Evolutionary conservation across 192 early-diverging fungal species (phyloP).

Genomic region (Rhizophagus clarus): DNA sequence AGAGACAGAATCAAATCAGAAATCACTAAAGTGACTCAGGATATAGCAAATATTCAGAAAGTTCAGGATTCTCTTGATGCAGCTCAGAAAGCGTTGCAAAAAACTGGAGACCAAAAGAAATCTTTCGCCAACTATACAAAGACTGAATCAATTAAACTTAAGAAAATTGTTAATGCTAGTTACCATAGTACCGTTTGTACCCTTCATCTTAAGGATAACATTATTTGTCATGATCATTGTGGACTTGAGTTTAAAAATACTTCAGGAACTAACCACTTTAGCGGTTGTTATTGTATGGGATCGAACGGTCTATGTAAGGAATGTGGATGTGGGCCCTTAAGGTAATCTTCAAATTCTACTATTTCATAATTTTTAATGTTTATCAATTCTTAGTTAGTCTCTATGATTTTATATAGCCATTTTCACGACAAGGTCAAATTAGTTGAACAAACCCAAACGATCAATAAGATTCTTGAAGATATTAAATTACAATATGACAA

Average conservation of each 20-base stretch:
- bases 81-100: conserved; percentile 11
- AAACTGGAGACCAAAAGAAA: neutral
- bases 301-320: neutral
- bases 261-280: conserved; percentile 12
- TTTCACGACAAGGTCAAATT: conserved; percentile 6
- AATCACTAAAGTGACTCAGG: neutral
- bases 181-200: conserved; percentile 17
- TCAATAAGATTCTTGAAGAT: conserved; percentile 13
- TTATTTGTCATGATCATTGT: conserved; percentile 16
- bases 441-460: neutral
- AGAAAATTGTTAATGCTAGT: neutral
- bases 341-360: conserved; percentile 13
- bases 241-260: neutral
- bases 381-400: neutral
- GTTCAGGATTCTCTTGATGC: conserved; percentile 10
- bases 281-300: neutral
- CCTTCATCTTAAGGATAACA: neutral
- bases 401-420: conserved; percentile 21
- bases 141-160: neutral
- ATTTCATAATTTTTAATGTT: neutral
- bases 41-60: conserved; percentile 2
- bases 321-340: conserved; percentile 19
- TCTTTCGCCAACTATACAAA: conserved; percentile 23
- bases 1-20: conserved; percentile 6
- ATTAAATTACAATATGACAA: conserved; percentile 14